phyloP scores from a whole-genome alignment of 371 early-diverging fungal genomes.

The Rhizopus arrhizus region DNA sequence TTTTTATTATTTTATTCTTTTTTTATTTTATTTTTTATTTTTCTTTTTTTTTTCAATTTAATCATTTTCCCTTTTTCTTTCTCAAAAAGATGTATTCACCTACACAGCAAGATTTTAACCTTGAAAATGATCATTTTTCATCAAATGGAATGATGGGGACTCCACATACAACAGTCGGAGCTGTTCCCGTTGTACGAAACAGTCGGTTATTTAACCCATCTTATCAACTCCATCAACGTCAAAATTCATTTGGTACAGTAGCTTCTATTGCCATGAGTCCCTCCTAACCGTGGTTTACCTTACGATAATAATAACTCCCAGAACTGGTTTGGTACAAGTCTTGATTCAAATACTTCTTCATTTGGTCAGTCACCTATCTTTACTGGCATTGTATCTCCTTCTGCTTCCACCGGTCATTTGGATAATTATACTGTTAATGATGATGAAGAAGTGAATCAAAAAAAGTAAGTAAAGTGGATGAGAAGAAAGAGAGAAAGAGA shows the following conservation, averaged over 20 bases:
- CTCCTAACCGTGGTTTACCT: conserved; percentile 28
- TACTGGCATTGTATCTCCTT: conserved; percentile 32
- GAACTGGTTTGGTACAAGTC: conserved; percentile 40
- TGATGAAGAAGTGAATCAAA: conserved; percentile 39
- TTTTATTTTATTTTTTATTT: conserved; percentile 9
- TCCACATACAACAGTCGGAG: conserved; percentile 42
- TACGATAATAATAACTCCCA: conserved; percentile 24
- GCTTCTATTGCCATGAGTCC: conserved; percentile 44
- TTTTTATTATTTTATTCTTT: too few relatives aligned
- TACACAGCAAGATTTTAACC: conserved; percentile 35
- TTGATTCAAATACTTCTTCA: conserved; percentile 39
- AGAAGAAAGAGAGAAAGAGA: background rate
- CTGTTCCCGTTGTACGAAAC: conserved; percentile 38
- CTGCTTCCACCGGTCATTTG: conserved; percentile 32
- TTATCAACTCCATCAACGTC: conserved; percentile 38
- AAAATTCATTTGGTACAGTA: conserved; percentile 36
- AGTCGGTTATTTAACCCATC: conserved; percentile 30
- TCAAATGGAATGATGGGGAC: conserved; percentile 22
- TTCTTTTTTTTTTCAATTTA: background rate
- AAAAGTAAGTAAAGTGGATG: conserved; percentile 35
- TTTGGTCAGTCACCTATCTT: conserved; percentile 43
- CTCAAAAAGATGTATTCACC: conserved; percentile 38
- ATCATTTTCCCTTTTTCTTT: background rate
- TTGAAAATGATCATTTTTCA: conserved; percentile 31
- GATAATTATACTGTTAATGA: conserved; percentile 16